phyloP scores from a whole-genome alignment of 148 eudicot genomes.

The Arbutus unedo region DNA sequence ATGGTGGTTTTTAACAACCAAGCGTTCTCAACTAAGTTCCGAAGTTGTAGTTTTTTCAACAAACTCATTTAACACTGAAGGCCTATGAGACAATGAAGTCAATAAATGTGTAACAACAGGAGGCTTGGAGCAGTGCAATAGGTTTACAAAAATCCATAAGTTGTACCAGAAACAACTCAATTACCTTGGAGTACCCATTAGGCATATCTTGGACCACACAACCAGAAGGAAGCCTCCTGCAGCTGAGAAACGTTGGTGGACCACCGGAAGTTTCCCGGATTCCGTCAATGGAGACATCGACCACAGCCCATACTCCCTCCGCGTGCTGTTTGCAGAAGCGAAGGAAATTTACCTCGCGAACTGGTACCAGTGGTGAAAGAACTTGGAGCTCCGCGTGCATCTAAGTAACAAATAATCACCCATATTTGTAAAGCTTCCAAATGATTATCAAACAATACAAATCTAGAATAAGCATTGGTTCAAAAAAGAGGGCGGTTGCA shows the following conservation, averaged over 20 bases:
- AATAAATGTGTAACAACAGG: slow-evolving; percentile 30
- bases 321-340: slow-evolving; percentile 96
- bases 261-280: slow-evolving; percentile 59
- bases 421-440: background rate
- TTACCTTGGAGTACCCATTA: slow-evolving; percentile 93
- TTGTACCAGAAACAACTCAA: background rate
- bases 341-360: slow-evolving; percentile 78
- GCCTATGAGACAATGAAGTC: slow-evolving; percentile 24
- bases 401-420: slow-evolving; percentile 25
- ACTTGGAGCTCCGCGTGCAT: slow-evolving; percentile 97
- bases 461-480: background rate
- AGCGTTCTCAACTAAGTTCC: slow-evolving; percentile 45
- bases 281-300: slow-evolving; percentile 78
- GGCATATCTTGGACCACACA: slow-evolving; percentile 98
- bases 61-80: slow-evolving; percentile 65
- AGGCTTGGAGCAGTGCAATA: background rate
- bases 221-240: slow-evolving; percentile 95
- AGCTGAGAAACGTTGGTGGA: slow-evolving; percentile 49
- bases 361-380: slow-evolving; percentile 88
- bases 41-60: slow-evolving; percentile 56
- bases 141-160: background rate
- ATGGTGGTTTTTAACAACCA: slow-evolving; percentile 30
- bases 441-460: background rate
- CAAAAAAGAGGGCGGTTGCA: too few species aligned
- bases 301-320: slow-evolving; percentile 95